Evolutionary conservation across 805 yeast genomes (phyloP).

Genomic region (Komagataella phaffii): DNA sequence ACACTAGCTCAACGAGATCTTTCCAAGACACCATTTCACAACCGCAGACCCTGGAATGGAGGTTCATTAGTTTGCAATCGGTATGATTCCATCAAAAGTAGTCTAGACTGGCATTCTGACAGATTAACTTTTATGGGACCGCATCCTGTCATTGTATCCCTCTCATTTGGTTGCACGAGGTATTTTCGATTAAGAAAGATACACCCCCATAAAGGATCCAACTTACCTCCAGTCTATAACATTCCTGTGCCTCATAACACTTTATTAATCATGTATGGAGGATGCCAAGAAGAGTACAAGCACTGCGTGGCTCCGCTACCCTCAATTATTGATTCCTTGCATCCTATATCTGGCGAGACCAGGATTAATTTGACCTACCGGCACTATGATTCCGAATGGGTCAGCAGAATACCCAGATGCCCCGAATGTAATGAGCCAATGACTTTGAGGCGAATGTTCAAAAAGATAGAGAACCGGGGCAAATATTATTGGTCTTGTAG

Average conservation of each 20-base stretch:
- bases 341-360: constrained; percentile 32
- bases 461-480: constrained; percentile 31
- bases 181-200: constrained; percentile 44
- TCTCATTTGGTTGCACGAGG: constrained; percentile 58
- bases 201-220: constrained; percentile 13
- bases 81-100: constrained; percentile 33
- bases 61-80: constrained; percentile 42
- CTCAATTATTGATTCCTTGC: constrained; percentile 22
- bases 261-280: constrained; percentile 60
- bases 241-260: constrained; percentile 63
- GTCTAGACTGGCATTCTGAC: constrained; percentile 70
- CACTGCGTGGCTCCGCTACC: constrained; percentile 44
- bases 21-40: constrained; percentile 23
- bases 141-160: constrained; percentile 49
- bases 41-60: constrained; percentile 31
- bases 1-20: constrained; percentile 13
- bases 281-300: constrained; percentile 64
- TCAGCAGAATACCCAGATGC: constrained; percentile 27
- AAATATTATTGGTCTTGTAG: constrained; percentile 60
- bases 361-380: constrained; percentile 60
- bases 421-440: constrained; percentile 25
- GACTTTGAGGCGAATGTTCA: constrained; percentile 44
- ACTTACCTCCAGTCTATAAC: constrained; percentile 24
- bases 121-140: constrained; percentile 64
- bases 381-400: constrained; percentile 27